Percentiles rank a stretch among this genome's conserved stretches.
Evolutionary conservation across 1,284 basidiomycete genomes (phyloP).

Genomic region (Meira miltonrushii): DNA sequence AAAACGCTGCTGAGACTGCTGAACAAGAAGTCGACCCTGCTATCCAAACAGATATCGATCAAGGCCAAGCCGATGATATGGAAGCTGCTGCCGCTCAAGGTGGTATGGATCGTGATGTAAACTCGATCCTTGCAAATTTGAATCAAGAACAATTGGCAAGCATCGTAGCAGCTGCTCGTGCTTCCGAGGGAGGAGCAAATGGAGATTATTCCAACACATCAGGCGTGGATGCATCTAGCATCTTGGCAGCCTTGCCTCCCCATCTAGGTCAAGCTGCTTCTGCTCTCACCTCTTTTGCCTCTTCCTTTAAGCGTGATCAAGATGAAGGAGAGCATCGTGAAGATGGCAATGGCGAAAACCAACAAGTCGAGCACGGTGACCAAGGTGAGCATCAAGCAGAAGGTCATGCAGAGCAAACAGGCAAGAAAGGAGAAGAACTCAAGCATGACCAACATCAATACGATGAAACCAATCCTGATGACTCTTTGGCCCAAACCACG

Average conservation of each 20-base stretch:
- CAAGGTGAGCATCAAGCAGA: constrained; percentile 23
- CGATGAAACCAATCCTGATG: constrained; percentile 12
- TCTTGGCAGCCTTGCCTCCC: constrained; percentile 22
- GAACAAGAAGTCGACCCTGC: too few species aligned
- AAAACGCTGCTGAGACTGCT: too few species aligned
- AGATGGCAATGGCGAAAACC: constrained; percentile 9
- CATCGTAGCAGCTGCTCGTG: constrained; percentile 42
- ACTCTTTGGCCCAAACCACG: constrained; percentile 15
- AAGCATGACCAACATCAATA: constrained; percentile 9
- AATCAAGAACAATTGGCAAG: constrained; percentile 45
- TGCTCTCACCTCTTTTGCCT: constrained; percentile 40
- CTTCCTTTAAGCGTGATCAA: constrained; percentile 36
- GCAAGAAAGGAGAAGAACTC: constrained; percentile 4
- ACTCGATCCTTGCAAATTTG: constrained; percentile 38
- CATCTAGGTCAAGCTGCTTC: constrained; percentile 39
- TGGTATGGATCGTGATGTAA: constrained; percentile 25
- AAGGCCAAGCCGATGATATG: constrained; percentile 6
- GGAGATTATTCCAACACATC: not conserved
- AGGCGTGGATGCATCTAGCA: not conserved
- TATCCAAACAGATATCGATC: not conserved
- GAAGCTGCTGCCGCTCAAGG: not conserved
- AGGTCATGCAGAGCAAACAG: constrained; percentile 5
- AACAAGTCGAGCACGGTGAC: constrained; percentile 8
- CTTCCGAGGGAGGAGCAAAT: constrained; percentile 16
- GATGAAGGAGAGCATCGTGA: constrained; percentile 8